These are phyloP conservation scores for Rhodotorula sp. DNA, from an alignment of 1,284 basidiomycete species.

Conservation along the genomic window DNA sequence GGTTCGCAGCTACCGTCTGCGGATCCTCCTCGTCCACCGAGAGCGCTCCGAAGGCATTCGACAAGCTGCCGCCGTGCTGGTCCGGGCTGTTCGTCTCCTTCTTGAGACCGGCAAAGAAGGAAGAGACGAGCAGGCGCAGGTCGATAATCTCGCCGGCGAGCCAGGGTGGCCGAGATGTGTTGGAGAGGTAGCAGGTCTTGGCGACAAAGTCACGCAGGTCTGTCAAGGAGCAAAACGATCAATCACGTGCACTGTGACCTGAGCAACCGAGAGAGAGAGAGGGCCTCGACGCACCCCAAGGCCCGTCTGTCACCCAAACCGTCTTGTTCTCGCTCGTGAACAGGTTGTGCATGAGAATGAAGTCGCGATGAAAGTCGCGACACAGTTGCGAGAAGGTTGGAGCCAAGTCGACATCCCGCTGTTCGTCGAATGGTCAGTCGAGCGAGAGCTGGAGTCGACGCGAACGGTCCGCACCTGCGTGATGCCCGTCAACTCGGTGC, in stretches of 20 bases:
- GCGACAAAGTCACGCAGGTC: constrained; percentile 73
- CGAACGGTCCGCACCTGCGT: constrained; percentile 63
- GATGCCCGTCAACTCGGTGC: constrained; percentile 83
- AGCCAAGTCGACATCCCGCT: constrained; percentile 76
- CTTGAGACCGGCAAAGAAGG: constrained; percentile 31
- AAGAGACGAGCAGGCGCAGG: constrained; percentile 30
- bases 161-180: constrained; percentile 53
- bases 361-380: constrained; percentile 59
- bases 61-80: neutral
- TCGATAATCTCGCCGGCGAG: constrained; percentile 49
- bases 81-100: constrained; percentile 43
- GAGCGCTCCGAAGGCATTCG: neutral
- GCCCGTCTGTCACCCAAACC: constrained; percentile 56
- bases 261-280: neutral
- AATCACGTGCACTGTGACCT: neutral
- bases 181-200: constrained; percentile 79
- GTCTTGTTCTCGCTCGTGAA: constrained; percentile 47
- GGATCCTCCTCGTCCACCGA: neutral
- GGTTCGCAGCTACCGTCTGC: neutral
- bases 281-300: constrained; percentile 48
- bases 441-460: neutral
- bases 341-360: constrained; percentile 58
- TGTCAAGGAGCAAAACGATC: constrained; percentile 32
- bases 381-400: constrained; percentile 73
- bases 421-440: constrained; percentile 18